Conservation (phyloP, 2,329 filamentous ascomycete genomes). For the Aureobasidium vineae region DNA sequence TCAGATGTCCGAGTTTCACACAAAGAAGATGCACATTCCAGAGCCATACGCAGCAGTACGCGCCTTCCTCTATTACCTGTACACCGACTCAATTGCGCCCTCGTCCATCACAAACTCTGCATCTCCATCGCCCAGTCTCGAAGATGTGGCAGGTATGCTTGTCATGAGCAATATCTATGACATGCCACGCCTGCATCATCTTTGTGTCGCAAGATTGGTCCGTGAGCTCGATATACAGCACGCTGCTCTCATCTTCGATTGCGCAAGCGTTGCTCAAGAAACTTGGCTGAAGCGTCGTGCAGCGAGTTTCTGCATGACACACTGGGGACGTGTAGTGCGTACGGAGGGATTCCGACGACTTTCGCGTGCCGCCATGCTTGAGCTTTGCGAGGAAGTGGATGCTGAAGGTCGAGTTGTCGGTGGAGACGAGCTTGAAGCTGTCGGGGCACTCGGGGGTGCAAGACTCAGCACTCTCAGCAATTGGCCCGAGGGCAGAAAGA, state of each 20-base stretch:
- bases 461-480: slow-evolving; percentile 42
- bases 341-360: slow-evolving; percentile 82
- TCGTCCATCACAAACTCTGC: slow-evolving; percentile 33
- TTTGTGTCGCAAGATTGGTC: slow-evolving; percentile 86
- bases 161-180: slow-evolving; percentile 99
- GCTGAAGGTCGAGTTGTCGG: slow-evolving; percentile 87
- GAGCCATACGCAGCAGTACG: slow-evolving; percentile 93
- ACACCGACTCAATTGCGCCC: slow-evolving; percentile 79
- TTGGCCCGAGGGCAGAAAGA: slow-evolving; percentile 44
- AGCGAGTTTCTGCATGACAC: slow-evolving; percentile 81
- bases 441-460: slow-evolving; percentile 55
- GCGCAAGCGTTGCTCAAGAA: slow-evolving; percentile 83
- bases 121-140: slow-evolving; percentile 55
- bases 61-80: slow-evolving; percentile 93
- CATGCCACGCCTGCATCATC: slow-evolving; percentile 84
- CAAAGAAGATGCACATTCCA: slow-evolving; percentile 95
- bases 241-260: slow-evolving; percentile 94
- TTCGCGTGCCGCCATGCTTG: slow-evolving; percentile 75
- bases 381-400: slow-evolving; percentile 90
- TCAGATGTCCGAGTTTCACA: slow-evolving; percentile 97
- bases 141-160: slow-evolving; percentile 87
- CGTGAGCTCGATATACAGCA: slow-evolving; percentile 93
- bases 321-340: slow-evolving; percentile 92
- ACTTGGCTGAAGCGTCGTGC: slow-evolving; percentile 91
- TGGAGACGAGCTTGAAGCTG: slow-evolving; percentile 73